Base-by-base conservation (phyloP, 371 early-diverging fungal genomes). In the Mucor lusitanicus region DNA sequence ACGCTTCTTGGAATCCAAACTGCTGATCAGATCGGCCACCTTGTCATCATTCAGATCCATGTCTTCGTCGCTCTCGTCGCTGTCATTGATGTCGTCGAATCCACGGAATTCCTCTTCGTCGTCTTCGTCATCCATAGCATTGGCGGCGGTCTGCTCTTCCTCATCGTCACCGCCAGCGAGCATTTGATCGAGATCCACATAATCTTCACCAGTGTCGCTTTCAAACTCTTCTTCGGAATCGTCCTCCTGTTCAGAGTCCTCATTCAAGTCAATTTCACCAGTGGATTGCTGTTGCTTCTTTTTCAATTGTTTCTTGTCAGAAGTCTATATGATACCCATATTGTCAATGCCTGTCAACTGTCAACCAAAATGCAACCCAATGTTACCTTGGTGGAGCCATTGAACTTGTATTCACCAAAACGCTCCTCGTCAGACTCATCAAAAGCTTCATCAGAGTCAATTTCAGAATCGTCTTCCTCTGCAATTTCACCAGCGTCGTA, bases 381-480 rank as follows among this genome's bases (percentile, higher is more conserved):
- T 21, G 39, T 40, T 65, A 72, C 66, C 65, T 67, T 63, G 17
- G 59, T 66, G 21, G 60, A 67, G 46, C 80, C 82, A 59, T 67
- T 59, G 75, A 90, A 89, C 70, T 85, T 85, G 70, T 89, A 93
- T 44, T 78, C 77, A 33, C 88, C 93, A 63, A 91, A 96, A 54
- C 87, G 80, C 54, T 94, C 93, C 58, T 95, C 95, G 67, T 96
- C 97, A 50, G 83, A 87, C 7, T 86, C 90, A 59, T 92, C 87
- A 74, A 96, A 96, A 11, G 97, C 96, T 44, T 90, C 94, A 69
- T 94, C 96, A 30, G 94, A 94, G 57, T 92, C 91, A 64, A 95
- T 95, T 68, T 96, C 96, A 67, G 96, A 96, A 69, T 97, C 97
- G 71, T 97, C 97, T 55, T 95, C 94, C 12, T 88, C 83, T 17